Percentiles rank a stretch among this genome's conserved stretches.
Evolutionary conservation across 495 filamentous ascomycete species (phyloP).

Genomic region (Penicillium desertorum): DNA sequence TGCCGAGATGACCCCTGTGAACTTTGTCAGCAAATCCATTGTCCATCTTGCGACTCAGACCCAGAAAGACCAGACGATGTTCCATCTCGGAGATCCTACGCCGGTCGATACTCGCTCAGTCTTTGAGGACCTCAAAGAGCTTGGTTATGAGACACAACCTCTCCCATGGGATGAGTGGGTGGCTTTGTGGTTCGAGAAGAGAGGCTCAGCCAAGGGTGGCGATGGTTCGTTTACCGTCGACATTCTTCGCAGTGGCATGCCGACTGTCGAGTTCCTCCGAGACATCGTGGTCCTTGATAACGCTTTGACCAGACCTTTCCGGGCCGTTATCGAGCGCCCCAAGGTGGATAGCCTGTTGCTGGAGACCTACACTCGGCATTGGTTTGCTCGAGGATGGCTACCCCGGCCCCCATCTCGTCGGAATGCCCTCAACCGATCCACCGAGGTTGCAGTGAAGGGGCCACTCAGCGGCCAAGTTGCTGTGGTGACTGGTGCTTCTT

Average conservation of each 20-base stretch:
- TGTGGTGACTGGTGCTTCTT: conserved; percentile 51
- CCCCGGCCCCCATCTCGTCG: conserved; percentile 50
- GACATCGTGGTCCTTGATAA: conserved; percentile 63
- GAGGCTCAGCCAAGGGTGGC: conserved; percentile 55
- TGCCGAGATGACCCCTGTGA: conserved; percentile 70
- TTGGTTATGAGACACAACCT: conserved; percentile 62
- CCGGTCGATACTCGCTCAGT: conserved; percentile 55
- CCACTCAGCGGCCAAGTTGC: conserved; percentile 53
- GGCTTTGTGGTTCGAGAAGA: conserved; percentile 57
- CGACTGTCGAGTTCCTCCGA: conserved; percentile 58
- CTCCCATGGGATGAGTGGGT: conserved; percentile 65
- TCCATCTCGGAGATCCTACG: conserved; percentile 66
- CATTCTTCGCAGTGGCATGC: conserved; percentile 60
- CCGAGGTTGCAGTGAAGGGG: conserved; percentile 41
- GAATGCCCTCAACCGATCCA: conserved; percentile 34
- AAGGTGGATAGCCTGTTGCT: conserved; percentile 59
- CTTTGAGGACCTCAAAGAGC: conserved; percentile 54
- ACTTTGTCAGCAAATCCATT: conserved; percentile 67
- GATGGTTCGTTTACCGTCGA: conserved; percentile 59
- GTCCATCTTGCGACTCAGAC: conserved; percentile 57
- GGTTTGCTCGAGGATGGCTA: conserved; percentile 69
- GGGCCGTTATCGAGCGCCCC: conserved; percentile 55
- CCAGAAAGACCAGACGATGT: conserved; percentile 53
- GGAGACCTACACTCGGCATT: conserved; percentile 66
- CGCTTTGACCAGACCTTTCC: conserved; percentile 53